phyloP scores from a whole-genome alignment of 768 basidiomycete genomes.

The Leccinum variicolor region DNA sequence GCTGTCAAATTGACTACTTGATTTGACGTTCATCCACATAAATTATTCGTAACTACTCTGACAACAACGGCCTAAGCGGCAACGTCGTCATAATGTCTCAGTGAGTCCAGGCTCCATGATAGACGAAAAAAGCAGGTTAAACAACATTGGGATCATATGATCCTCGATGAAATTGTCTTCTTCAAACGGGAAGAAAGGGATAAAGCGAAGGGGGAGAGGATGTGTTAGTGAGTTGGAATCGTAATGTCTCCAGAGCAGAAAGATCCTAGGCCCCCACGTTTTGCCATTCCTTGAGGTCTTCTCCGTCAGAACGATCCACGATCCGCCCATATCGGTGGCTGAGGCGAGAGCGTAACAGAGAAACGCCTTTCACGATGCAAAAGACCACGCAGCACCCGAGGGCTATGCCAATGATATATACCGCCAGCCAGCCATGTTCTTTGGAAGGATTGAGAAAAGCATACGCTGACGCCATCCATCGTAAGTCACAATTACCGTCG shows the following conservation, averaged over 20 bases:
- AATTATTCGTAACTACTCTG: neutral
- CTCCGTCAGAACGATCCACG: constrained; percentile 10
- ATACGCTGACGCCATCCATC: constrained; percentile 47
- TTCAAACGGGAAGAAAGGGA: neutral
- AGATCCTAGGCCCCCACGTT: constrained; percentile 30
- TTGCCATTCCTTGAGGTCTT: constrained; percentile 46
- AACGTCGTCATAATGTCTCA: neutral
- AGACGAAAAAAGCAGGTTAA: neutral
- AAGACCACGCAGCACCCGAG: constrained; percentile 53
- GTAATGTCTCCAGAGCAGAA: constrained; percentile 10
- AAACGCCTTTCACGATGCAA: constrained; percentile 40
- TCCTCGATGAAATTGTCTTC: neutral
- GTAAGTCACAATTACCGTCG: neutral
- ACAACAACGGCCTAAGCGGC: neutral
- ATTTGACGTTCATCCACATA: neutral
- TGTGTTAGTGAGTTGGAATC: neutral
- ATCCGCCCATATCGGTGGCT: constrained; percentile 14
- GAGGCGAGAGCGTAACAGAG: constrained; percentile 36
- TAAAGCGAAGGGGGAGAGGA: neutral
- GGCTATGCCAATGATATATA: constrained; percentile 60
- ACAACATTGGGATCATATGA: neutral
- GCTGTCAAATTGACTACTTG: neutral
- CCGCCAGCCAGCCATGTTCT: constrained; percentile 45
- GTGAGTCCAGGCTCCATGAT: neutral
- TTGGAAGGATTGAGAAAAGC: constrained; percentile 56